phyloP scores from a whole-genome alignment of 306 rosid species.

The Corylus americana region DNA sequence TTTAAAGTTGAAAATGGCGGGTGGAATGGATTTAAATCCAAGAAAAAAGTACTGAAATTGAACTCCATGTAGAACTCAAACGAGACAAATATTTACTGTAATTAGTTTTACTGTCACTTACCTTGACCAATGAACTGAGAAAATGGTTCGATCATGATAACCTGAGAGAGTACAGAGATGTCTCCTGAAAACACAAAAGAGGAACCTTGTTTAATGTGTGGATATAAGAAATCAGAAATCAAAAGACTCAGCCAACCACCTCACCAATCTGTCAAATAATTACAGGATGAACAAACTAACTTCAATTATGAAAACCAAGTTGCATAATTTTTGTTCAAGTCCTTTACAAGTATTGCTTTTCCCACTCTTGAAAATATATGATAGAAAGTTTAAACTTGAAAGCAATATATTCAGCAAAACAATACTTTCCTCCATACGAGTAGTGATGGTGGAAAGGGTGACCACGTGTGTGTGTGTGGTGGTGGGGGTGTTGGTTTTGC shows the following conservation, averaged over 20 bases:
- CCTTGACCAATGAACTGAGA: slow-evolving; percentile 99
- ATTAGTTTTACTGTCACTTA: slow-evolving; percentile 34
- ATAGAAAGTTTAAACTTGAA: neutral
- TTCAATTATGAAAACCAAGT: neutral
- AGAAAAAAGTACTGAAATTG: neutral
- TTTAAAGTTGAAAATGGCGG: neutral
- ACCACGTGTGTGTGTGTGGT: neutral
- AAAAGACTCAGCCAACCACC: neutral
- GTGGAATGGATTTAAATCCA: neutral
- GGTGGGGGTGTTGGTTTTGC: too few relatives aligned
- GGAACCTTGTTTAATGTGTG: slow-evolving; percentile 16
- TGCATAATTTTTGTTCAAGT: neutral
- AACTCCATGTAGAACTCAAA: neutral
- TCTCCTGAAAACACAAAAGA: slow-evolving; percentile 62
- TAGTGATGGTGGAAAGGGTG: neutral
- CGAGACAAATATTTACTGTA: slow-evolving; percentile 13
- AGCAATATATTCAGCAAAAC: neutral
- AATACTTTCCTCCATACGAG: neutral
- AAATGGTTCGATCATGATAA: slow-evolving; percentile 93
- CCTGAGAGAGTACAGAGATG: slow-evolving; percentile 88
- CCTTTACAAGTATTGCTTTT: slow-evolving; percentile 5
- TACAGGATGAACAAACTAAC: neutral
- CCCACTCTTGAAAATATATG: neutral
- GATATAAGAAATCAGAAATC: slow-evolving; percentile 17
- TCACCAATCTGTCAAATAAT: neutral